Evolutionary conservation across 306 rosid genomes (phyloP).

Genomic region (Glycine tomentella): DNA sequence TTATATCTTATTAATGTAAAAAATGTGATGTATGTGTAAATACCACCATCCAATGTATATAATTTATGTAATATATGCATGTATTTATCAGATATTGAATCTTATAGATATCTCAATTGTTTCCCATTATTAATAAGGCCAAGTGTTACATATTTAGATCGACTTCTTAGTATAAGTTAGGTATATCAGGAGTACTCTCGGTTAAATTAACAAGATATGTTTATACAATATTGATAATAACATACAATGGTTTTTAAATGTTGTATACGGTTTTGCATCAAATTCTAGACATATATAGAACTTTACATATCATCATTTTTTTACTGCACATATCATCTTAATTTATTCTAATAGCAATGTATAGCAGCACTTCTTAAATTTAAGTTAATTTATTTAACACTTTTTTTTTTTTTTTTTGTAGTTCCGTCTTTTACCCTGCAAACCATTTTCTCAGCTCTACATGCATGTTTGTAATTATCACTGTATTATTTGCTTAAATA

Average conservation of each 20-base stretch:
- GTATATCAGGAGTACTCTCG: not conserved
- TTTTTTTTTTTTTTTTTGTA: not conserved
- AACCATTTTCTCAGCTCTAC: constrained; percentile 21
- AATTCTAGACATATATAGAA: not conserved
- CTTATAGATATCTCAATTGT: not conserved
- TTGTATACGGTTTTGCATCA: not conserved
- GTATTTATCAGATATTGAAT: not conserved
- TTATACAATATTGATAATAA: not conserved
- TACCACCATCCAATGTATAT: not conserved
- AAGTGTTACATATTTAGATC: not conserved
- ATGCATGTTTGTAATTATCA: constrained; percentile 33
- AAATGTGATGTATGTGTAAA: not conserved
- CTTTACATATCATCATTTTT: not conserved
- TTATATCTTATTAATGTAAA: not conserved
- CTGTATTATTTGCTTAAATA: constrained; percentile 14
- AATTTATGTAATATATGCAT: not conserved
- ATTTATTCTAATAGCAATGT: not conserved
- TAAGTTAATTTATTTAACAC: not conserved
- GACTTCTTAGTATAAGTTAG: not conserved
- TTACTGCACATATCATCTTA: not conserved
- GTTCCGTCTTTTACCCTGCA: not conserved
- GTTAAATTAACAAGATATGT: not conserved
- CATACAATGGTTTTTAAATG: not conserved
- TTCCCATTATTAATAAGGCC: not conserved
- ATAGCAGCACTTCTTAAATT: not conserved